phyloP scores from a whole-genome alignment of 192 early-diverging fungal species.

The Backusella parvicylindrica region DNA sequence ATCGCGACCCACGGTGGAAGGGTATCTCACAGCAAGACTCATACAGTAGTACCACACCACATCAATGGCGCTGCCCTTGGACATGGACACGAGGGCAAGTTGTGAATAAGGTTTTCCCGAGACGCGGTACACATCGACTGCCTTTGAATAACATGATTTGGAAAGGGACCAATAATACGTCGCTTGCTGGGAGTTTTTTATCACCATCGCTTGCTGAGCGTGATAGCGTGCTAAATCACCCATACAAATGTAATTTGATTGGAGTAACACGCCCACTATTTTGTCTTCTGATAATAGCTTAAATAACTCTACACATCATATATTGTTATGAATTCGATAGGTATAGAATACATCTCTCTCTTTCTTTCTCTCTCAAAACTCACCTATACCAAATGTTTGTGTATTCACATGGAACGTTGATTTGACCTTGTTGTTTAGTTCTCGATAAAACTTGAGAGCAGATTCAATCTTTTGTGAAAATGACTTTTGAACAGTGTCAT shows the following conservation, averaged over 20 bases:
- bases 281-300: conserved; percentile 14
- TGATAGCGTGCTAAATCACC: conserved; percentile 56
- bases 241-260: conserved; percentile 50
- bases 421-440: conserved; percentile 43
- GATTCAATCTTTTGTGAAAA: conserved; percentile 44
- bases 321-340: too few relatives aligned
- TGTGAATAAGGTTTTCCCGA: conserved; percentile 37
- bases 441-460: conserved; percentile 54
- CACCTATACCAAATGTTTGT: conserved; percentile 45
- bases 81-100: conserved; percentile 23
- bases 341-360: too few relatives aligned
- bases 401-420: conserved; percentile 45
- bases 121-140: conserved; percentile 15
- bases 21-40: conserved; percentile 51
- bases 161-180: conserved; percentile 15
- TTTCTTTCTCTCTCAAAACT: neutral
- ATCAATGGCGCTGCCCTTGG: conserved; percentile 30
- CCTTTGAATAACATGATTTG: conserved; percentile 26
- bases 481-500: conserved; percentile 24
- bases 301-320: conserved; percentile 24
- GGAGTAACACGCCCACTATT: conserved; percentile 29
- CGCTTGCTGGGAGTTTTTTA: neutral
- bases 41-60: conserved; percentile 40
- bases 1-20: conserved; percentile 43
- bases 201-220: conserved; percentile 9